phyloP scores from a whole-genome alignment of 208 protist species.

The Leishmania amazonensis region DNA sequence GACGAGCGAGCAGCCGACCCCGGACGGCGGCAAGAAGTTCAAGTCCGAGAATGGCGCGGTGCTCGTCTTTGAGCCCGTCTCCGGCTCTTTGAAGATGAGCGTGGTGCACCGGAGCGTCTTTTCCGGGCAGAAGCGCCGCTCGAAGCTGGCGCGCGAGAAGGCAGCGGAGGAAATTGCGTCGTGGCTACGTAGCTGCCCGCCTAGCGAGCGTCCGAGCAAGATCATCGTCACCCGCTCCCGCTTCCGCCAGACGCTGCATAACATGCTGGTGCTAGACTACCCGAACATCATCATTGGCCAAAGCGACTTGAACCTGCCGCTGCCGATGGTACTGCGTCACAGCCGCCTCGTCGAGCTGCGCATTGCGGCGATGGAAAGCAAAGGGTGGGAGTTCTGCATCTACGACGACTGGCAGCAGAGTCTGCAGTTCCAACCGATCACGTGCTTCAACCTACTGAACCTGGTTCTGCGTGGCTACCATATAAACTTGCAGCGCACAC shows the following conservation, averaged over 20 bases:
- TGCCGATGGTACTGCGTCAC: conserved; percentile 99
- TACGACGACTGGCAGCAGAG: conserved; percentile 99
- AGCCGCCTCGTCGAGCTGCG: conserved; percentile 99
- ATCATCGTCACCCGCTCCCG: conserved; percentile 99
- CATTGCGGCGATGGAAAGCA: conserved; percentile 98
- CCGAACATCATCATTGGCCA: conserved; percentile 99
- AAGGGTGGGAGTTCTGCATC: conserved; percentile 99
- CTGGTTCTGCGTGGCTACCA: conserved; percentile 99
- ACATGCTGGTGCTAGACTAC: conserved; percentile 99
- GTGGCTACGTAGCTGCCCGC: conserved; percentile 98
- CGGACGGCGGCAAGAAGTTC: conserved; percentile 98
- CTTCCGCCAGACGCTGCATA: conserved; percentile 93
- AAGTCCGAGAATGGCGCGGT: conserved; percentile 98
- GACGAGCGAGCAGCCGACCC: conserved; percentile 99
- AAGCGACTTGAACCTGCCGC: conserved; percentile 99
- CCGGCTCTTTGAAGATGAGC: conserved; percentile 99
- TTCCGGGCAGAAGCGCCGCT: conserved; percentile 99
- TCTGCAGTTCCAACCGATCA: conserved; percentile 97
- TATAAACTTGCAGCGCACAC: conserved; percentile 97
- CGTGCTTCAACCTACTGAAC: conserved; percentile 99
- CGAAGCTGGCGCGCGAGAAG: conserved; percentile 99
- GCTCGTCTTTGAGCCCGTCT: conserved; percentile 99
- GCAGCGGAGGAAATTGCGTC: conserved; percentile 99
- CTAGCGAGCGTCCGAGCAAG: conserved; percentile 99
- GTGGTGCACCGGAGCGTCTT: conserved; percentile 99